These are phyloP conservation scores for Moniliophthora roreri DNA, from an alignment of 1,284 basidiomycete species.

Conservation along the genomic window DNA sequence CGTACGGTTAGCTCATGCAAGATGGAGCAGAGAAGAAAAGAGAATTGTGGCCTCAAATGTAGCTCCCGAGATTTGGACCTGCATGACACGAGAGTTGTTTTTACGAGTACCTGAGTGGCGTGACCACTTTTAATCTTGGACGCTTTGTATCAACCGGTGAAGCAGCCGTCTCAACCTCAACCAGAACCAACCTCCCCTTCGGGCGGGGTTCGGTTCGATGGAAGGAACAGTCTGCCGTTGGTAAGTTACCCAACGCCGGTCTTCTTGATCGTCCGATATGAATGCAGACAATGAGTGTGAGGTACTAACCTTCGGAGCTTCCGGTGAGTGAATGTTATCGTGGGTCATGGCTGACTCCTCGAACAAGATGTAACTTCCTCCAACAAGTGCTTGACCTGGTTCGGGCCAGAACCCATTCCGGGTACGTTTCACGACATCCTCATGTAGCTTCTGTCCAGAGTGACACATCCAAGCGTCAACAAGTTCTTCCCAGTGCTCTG, in stretches of 20 bases:
- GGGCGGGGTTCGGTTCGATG: constrained; percentile 6
- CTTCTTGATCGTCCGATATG: constrained; percentile 80
- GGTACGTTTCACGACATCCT: constrained; percentile 64
- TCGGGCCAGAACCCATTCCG: constrained; percentile 81
- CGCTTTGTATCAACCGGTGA: constrained; percentile 85
- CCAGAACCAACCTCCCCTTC: constrained; percentile 22
- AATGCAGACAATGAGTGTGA: constrained; percentile 17
- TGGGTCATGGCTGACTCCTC: constrained; percentile 56
- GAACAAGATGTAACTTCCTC: constrained; percentile 83
- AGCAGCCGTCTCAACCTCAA: constrained; percentile 35
- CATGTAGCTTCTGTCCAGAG: constrained; percentile 79
- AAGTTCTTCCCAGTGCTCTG: constrained; percentile 95
- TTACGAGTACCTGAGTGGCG: constrained; percentile 43
- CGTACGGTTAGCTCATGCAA: constrained; percentile 17
- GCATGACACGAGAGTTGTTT: constrained; percentile 78
- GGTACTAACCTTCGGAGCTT: constrained; percentile 56
- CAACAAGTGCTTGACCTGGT: constrained; percentile 72
- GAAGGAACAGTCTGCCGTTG: constrained; percentile 51
- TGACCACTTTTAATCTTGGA: constrained; percentile 63
- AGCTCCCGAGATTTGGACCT: constrained; percentile 79
- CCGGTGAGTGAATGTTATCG: constrained; percentile 52
- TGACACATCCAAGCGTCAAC: constrained; percentile 99
- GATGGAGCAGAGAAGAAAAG: constrained; percentile 20
- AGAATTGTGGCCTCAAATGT: constrained; percentile 73
- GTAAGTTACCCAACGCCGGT: constrained; percentile 73